Percentiles rank a stretch among this genome's conserved stretches.
These are phyloP conservation scores for Gracilaria domingensis DNA, from an alignment of 23 red algal species.

Conservation along the genomic window DNA sequence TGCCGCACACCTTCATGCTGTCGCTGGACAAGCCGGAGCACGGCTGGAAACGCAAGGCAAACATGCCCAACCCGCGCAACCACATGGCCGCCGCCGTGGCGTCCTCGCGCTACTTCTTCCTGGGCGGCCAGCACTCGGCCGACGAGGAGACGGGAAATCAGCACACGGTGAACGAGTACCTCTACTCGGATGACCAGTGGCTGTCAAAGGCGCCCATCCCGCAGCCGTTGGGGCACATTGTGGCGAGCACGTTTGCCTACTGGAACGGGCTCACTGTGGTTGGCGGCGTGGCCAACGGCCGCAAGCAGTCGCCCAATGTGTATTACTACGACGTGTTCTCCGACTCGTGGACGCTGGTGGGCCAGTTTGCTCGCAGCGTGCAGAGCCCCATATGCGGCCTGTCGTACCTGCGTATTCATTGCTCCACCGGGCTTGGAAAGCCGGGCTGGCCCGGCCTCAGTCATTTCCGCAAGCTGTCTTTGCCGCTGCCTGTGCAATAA, in stretches of 20 bases:
- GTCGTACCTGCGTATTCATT: background rate
- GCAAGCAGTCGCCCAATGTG: background rate
- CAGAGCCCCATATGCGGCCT: conserved; percentile 45
- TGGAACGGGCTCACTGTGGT: conserved; percentile 43
- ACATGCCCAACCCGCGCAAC: conserved; percentile 58
- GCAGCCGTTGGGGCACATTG: conserved; percentile 32
- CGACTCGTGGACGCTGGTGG: conserved; percentile 26
- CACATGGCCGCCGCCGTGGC: conserved; percentile 45
- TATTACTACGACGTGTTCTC: conserved; percentile 26
- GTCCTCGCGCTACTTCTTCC: conserved; percentile 23
- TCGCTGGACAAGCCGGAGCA: background rate
- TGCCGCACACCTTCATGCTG: conserved; percentile 28
- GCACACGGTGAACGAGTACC: conserved; percentile 39
- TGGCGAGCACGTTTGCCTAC: conserved; percentile 33
- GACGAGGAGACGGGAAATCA: conserved; percentile 37
- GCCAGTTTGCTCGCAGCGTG: conserved; percentile 1
- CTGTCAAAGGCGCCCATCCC: conserved; percentile 13
- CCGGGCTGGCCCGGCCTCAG: conserved; percentile 11
- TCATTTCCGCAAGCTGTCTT: background rate
- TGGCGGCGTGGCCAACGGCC: conserved; percentile 37
- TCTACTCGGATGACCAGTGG: conserved; percentile 3
- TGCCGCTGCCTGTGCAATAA: conserved; percentile 13
- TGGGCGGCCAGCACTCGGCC: conserved; percentile 44
- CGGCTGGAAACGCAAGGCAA: conserved; percentile 5
- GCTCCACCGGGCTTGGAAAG: conserved; percentile 22